Evolutionary conservation across 345 rosid species (phyloP).

Genomic region (Abelmoschus esculentus): DNA sequence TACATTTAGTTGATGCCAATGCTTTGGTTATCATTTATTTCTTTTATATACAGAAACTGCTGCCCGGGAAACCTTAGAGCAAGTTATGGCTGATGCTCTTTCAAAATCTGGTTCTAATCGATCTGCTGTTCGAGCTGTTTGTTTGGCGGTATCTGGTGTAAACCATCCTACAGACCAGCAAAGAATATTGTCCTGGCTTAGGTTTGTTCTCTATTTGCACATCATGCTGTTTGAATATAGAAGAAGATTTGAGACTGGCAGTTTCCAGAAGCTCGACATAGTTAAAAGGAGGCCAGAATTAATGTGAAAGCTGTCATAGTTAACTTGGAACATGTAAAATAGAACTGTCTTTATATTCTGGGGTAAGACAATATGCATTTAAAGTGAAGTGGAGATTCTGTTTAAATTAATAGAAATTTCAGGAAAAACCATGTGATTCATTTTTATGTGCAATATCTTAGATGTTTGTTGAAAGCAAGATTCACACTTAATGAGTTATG

Average conservation of each 20-base stretch:
- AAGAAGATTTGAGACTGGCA: background rate
- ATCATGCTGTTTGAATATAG: background rate
- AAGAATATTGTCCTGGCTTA: slow-evolving; percentile 71
- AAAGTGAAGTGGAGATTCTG: background rate
- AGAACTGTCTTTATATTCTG: too few species aligned
- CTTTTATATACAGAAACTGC: slow-evolving; percentile 50
- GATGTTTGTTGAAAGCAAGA: background rate
- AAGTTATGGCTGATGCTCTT: slow-evolving; percentile 79
- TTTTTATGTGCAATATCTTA: background rate
- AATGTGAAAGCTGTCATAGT: background rate
- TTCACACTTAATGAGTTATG: background rate
- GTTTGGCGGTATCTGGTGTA: slow-evolving; percentile 93
- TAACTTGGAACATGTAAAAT: background rate
- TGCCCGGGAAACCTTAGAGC: slow-evolving; percentile 74
- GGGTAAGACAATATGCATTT: too few species aligned
- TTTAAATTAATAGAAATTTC: background rate
- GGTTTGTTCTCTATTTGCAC: slow-evolving; percentile 35
- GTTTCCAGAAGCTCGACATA: background rate
- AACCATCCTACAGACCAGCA: slow-evolving; percentile 84
- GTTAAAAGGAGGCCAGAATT: background rate
- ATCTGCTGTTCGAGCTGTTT: slow-evolving; percentile 71
- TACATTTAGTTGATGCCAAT: background rate
- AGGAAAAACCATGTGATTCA: background rate
- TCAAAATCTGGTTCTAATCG: slow-evolving; percentile 49
- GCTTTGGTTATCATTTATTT: background rate